Evolutionary conservation across 1,139 yeast species (phyloP).

Genomic region (Yamadazyma dushanensis): DNA sequence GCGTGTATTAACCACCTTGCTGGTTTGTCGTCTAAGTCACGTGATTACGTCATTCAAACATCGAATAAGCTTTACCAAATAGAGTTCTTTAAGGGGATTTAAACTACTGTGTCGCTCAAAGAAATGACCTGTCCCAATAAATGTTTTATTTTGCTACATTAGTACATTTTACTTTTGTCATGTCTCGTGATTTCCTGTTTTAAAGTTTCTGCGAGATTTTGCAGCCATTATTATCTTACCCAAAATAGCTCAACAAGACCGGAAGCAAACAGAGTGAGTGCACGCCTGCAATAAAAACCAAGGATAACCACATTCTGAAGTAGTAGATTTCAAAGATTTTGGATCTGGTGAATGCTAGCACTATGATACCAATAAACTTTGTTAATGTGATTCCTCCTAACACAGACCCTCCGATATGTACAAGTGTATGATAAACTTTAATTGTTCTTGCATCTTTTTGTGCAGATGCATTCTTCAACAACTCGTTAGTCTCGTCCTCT

Average conservation of each 20-base stretch:
- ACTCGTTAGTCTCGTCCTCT: constrained; percentile 16
- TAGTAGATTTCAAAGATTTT: constrained; percentile 89
- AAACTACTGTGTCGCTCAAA: too few species aligned
- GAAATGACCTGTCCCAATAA: too few species aligned
- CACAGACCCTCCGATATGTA: constrained; percentile 82
- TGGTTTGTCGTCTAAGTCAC: too few species aligned
- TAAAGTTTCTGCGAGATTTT: too few species aligned
- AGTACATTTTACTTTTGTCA: too few species aligned
- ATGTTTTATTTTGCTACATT: too few species aligned
- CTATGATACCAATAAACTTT: constrained; percentile 82
- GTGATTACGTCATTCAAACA: too few species aligned
- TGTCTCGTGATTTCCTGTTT: too few species aligned
- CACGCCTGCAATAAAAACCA: constrained; percentile 71
- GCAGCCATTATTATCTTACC: constrained; percentile 22
- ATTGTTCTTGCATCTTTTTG: constrained; percentile 23
- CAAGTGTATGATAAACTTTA: constrained; percentile 57
- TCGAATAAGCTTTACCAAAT: too few species aligned
- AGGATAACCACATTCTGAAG: constrained; percentile 92
- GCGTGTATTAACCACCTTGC: too few species aligned
- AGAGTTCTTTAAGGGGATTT: too few species aligned
- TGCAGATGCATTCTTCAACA: constrained; percentile 12
- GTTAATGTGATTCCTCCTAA: constrained; percentile 89
- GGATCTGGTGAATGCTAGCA: constrained; percentile 81
- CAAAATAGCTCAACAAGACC: constrained; percentile 61
- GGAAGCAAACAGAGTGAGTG: constrained; percentile 84